Conservation (phyloP, 176 grass and related monocot species). For the Aechmea fasciata region DNA sequence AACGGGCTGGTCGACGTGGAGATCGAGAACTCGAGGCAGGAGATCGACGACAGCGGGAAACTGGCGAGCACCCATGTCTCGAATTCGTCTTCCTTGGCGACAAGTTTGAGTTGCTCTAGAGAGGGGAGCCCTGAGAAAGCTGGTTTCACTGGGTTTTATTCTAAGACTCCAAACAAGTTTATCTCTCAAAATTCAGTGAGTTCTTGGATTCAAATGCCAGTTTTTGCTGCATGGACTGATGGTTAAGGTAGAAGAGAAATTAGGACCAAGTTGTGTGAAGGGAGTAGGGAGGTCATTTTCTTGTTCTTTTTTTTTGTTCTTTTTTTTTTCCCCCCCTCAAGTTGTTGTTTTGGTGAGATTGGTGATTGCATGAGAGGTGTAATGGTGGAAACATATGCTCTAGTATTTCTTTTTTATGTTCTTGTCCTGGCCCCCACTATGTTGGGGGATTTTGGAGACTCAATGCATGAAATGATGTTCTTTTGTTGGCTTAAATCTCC, state of each 20-base stretch:
- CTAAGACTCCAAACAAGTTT: conserved; percentile 17
- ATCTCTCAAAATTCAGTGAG: neutral
- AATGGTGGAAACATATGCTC: conserved; percentile 15
- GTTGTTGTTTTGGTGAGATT: conserved; percentile 13
- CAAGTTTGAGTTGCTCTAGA: conserved; percentile 62
- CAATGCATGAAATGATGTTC: conserved; percentile 30
- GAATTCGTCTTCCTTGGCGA: conserved; percentile 63
- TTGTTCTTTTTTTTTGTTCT: conserved; percentile 4
- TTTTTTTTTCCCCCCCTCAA: conserved; percentile 5
- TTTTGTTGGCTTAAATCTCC: conserved; percentile 1
- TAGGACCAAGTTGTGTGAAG: neutral
- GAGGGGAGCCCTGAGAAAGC: conserved; percentile 56
- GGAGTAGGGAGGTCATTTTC: neutral
- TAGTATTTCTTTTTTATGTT: neutral
- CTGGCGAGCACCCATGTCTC: conserved; percentile 40
- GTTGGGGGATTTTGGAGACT: conserved; percentile 13
- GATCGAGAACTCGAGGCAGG: conserved; percentile 4
- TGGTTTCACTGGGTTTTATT: conserved; percentile 31
- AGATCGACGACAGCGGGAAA: conserved; percentile 22
- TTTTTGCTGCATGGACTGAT: conserved; percentile 73
- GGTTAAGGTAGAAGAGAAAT: conserved; percentile 13
- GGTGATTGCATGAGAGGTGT: conserved; percentile 16
- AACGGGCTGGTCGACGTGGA: conserved; percentile 27
- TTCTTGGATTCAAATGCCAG: conserved; percentile 50
- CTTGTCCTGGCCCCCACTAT: conserved; percentile 14